Base-by-base conservation (phyloP, 2,329 filamentous ascomycete genomes). In the Paecilomyces sp. region DNA sequence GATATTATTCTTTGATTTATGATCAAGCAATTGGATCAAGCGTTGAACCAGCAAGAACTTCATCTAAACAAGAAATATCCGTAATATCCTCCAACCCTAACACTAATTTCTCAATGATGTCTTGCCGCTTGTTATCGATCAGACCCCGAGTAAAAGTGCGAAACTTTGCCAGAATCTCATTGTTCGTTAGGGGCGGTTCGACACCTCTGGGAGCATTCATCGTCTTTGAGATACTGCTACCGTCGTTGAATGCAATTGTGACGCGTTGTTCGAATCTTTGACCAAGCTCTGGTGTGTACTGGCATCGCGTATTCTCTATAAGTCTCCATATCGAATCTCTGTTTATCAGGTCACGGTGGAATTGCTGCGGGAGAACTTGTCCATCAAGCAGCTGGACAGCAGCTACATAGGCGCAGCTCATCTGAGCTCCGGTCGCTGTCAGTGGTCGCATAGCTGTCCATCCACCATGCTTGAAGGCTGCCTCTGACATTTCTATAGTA, bases 101-200 rank as follows among this genome's bases (percentile, higher is more conserved):
- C 3, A 72, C 64, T 7, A 69, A 22, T 3, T 68, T 62, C 59
- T 76, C 71, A 63, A 76, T 74, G 6, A 15, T 15, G 4, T 18
- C n/a, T n/a, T 47, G 36, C 57, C 62, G 62, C 22, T 67, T 65
- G 2, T 66, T 62, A 33, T 74, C 69, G 41, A 76, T 70, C 1
- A 74, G 64, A 13, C 59, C 64, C 9, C 62, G 57, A 2, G 70
- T 70, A 13, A 76, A 58, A n/a, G 57, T 59, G 54, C 67, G 63
- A 67, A 70, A 78, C 60, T 77, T 78, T 5, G 65, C 59, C 8
- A 73, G 58, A 22, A 78, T 73, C 55, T 77, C 74, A 11, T 73
- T 68, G 60, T 77, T 76, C 2, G 67, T 66, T 15, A 77, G 59
- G 2, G 67, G 64, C 1, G 72, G 72, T 30, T 69, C 57, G 7